These are phyloP conservation scores for Mortierella sp. DNA, from an alignment of 371 early-diverging fungal species.

Conservation along the genomic window DNA sequence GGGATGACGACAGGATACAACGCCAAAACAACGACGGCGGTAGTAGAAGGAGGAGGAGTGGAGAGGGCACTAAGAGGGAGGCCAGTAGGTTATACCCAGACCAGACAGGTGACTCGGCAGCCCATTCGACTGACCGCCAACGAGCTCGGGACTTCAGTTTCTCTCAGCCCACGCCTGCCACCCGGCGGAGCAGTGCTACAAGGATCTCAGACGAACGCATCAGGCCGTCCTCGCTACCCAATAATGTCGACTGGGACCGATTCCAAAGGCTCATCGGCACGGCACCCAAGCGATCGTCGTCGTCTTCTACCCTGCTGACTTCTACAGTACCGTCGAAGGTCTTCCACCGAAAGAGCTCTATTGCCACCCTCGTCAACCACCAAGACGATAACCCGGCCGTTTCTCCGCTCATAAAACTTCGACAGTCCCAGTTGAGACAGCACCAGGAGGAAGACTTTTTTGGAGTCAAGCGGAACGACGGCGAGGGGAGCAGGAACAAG, in stretches of 20 bases:
- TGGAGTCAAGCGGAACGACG: slow-evolving; percentile 28
- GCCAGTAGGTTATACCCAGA: slow-evolving; percentile 19
- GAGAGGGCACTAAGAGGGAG: background rate
- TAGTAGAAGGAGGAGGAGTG: background rate
- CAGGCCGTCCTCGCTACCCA: background rate
- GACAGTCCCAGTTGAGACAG: slow-evolving; percentile 49
- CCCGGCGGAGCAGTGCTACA: background rate
- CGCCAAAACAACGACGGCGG: background rate
- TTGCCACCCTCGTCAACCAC: background rate
- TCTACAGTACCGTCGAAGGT: background rate
- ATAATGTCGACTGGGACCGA: slow-evolving; percentile 25
- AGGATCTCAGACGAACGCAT: background rate
- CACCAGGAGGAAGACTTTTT: slow-evolving; percentile 50
- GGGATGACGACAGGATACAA: background rate
- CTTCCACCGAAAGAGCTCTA: slow-evolving; percentile 1
- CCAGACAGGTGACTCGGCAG: background rate
- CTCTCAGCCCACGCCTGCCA: background rate
- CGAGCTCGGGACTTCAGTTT: background rate
- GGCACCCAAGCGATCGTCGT: background rate
- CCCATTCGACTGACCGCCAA: background rate
- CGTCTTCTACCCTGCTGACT: slow-evolving; percentile 10
- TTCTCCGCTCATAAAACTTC: slow-evolving; percentile 44
- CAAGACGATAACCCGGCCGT: slow-evolving; percentile 17
- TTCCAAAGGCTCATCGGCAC: slow-evolving; percentile 17
- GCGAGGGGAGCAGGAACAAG: background rate